Conservation (phyloP, 1,284 basidiomycete genomes). For the Moniliella sp. region DNA sequence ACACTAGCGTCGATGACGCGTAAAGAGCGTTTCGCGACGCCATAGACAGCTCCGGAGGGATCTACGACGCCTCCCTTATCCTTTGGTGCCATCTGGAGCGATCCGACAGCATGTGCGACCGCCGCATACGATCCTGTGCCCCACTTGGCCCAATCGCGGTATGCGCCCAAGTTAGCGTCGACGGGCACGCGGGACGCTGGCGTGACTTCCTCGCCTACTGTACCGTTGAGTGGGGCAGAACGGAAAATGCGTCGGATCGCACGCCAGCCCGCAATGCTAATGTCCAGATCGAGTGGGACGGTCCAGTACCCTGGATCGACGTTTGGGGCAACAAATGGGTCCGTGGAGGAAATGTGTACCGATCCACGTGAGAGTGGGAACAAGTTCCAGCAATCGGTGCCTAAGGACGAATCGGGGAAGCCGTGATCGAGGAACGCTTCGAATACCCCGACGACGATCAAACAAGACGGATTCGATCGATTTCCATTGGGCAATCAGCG, state of each 20-base stretch:
- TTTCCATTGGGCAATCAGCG: conserved; percentile 13
- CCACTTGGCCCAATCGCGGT: conserved; percentile 31
- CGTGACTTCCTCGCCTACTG: conserved; percentile 24
- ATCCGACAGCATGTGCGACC: conserved; percentile 45
- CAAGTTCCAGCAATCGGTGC: conserved; percentile 22
- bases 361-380: conserved; percentile 15
- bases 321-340: conserved; percentile 5
- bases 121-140: conserved; percentile 26
- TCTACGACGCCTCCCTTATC: conserved; percentile 42
- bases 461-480: conserved; percentile 8
- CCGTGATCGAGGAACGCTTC: conserved; percentile 23
- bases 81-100: conserved; percentile 44
- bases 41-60: conserved; percentile 27
- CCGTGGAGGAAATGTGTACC: conserved; percentile 6
- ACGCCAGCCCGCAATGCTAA: conserved; percentile 27
- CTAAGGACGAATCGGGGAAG: conserved; percentile 11
- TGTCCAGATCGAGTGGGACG: conserved; percentile 30
- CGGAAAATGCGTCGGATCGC: conserved; percentile 26
- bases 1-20: conserved; percentile 21
- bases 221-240: conserved; percentile 14
- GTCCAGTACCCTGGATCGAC: conserved; percentile 29
- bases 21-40: conserved; percentile 13
- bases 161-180: conserved; percentile 6
- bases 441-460: conserved; percentile 7
- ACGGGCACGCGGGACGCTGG: conserved; percentile 28